Conservation (phyloP, 176 grass and related monocot species). For the Oryza longistaminata region DNA sequence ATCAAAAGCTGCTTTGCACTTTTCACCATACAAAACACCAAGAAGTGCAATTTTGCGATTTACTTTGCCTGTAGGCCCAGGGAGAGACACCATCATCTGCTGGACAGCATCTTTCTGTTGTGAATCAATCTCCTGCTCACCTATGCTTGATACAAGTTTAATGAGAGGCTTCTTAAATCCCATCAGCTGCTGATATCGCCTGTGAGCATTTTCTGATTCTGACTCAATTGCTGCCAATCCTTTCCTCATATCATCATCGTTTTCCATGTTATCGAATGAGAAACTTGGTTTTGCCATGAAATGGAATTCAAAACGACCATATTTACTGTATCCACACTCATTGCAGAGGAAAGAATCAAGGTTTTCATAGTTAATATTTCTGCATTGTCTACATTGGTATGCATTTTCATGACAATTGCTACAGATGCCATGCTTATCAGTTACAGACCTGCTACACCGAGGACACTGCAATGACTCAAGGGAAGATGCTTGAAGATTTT, state of each 20-base stretch:
- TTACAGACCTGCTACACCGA: constrained; percentile 89
- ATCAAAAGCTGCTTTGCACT: constrained; percentile 99
- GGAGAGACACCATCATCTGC: constrained; percentile 99
- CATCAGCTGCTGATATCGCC: constrained; percentile 94
- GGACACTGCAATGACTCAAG: constrained; percentile 97
- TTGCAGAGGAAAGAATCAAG: constrained; percentile 99
- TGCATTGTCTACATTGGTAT: constrained; percentile 94
- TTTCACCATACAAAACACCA: constrained; percentile 97
- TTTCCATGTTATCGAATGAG: constrained; percentile 99
- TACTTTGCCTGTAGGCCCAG: constrained; percentile 94
- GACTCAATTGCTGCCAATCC: constrained; percentile 92
- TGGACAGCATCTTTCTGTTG: constrained; percentile 98
- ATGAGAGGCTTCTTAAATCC: constrained; percentile 98
- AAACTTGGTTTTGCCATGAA: constrained; percentile 99
- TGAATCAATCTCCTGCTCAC: constrained; percentile 91
- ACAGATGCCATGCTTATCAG: constrained; percentile 98
- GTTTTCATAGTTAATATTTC: constrained; percentile 99
- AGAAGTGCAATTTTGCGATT: constrained; percentile 96
- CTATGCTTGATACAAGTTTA: constrained; percentile 95
- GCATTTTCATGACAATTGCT: constrained; percentile 99
- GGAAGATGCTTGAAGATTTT: constrained; percentile 99
- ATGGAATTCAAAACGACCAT: constrained; percentile 99
- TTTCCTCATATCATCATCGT: constrained; percentile 98
- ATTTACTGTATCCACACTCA: constrained; percentile 99
- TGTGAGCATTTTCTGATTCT: constrained; percentile 97